Evolutionary conservation across 805 yeast species (phyloP), one percentile per base, ranked within the genome.

Genomic region (Barnettozyma wickerhamii): DNA sequence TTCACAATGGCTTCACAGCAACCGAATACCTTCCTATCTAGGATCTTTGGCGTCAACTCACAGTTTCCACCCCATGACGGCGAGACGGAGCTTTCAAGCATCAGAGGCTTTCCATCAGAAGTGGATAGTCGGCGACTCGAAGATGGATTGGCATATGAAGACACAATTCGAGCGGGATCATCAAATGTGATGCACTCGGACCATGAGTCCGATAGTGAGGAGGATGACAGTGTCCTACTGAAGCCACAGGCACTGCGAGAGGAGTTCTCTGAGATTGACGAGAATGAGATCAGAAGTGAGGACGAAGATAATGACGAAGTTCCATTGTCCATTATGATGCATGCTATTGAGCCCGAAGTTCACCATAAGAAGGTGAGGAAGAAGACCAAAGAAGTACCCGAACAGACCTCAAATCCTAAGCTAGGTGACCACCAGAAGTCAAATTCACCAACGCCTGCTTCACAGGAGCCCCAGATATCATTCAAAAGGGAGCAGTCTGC

Each of bases 21-120:
- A 14, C 53, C 49, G 6, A 78, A 77, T 50, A 79, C 84, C 6
- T 80, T 80, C 52, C 65, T 80, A 44, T 77, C 83, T 9, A 65
- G 85, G 31, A 82, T 80, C 18, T 79, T 80, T 59, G 86, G 84
- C 4, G 55, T 63, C 35, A 56, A 59, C 30, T 64, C 69, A 9
- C 54, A 59, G 4, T 52, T 43, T 19, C 55, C 50, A 15, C 45
- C 32, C 13, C 46, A 37, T 12, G 58, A 50, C 17, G 34, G 51
- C 2, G 60, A 52, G 36, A 40, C 51, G 4, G 60, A 52, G 35
- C 32, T 52, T 19, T 50, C 57, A 4, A 42, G 51, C 19, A 35
- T 53, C 10, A 34, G 41, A 7, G 43, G 32, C 17, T 40, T 31
- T 10, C 41, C 36, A 9, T 41, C 47, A n/a, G 53, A 45, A 12